Percentiles rank a stretch among this genome's conserved stretches.
Conservation (phyloP, 192 early-diverging fungal genomes). For the Podila minutissima region DNA sequence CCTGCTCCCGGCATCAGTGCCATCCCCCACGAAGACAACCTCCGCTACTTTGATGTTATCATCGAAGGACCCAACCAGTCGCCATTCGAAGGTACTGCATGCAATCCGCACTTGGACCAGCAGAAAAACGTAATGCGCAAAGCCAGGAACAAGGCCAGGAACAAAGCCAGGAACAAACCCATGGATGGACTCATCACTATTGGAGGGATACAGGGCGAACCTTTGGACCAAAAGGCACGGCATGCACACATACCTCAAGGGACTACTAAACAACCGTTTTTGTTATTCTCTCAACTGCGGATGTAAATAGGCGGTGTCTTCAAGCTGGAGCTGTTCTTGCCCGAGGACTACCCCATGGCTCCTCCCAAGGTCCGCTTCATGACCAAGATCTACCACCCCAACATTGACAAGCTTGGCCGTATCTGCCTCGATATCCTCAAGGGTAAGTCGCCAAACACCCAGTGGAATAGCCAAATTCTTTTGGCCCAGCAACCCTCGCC, state of each 20-base stretch:
- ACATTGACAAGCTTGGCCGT: conserved; percentile 98
- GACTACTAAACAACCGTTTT: neutral
- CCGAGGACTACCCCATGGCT: conserved; percentile 98
- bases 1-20: conserved; percentile 95
- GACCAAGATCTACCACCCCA: conserved; percentile 99
- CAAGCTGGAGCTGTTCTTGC: conserved; percentile 95
- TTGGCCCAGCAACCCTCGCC: too few relatives aligned
- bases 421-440: conserved; percentile 99
- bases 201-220: too few relatives aligned
- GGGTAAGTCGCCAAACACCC: conserved; percentile 56
- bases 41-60: conserved; percentile 97
- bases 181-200: too few relatives aligned
- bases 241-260: neutral
- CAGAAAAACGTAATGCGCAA: neutral
- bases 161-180: too few relatives aligned
- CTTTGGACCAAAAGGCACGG: too few relatives aligned
- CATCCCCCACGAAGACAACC: conserved; percentile 89
- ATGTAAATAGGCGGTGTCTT: conserved; percentile 81
- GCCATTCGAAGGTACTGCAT: conserved; percentile 89
- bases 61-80: conserved; percentile 92
- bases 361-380: conserved; percentile 98
- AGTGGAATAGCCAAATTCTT: too few relatives aligned
- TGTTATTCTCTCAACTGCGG: conserved; percentile 7
- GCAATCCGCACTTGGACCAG: too few relatives aligned
- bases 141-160: too few relatives aligned